phyloP scores from a whole-genome alignment of 192 early-diverging fungal species.

The Mortierella alpina region DNA sequence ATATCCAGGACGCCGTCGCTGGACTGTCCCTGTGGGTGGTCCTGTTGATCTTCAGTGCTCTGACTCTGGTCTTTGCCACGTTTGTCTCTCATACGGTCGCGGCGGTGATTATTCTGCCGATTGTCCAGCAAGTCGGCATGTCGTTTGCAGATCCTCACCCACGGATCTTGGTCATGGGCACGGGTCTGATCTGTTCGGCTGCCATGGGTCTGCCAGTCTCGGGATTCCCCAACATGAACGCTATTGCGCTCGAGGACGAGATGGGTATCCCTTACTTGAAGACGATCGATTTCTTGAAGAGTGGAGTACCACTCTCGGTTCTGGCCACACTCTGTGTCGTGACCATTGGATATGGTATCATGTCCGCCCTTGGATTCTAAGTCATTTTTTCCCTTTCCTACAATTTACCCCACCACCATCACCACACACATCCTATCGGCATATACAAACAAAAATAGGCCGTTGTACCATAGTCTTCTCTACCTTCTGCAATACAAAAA shows the following conservation, averaged over 20 bases:
- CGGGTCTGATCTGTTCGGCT: constrained; percentile 67
- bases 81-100: constrained; percentile 87
- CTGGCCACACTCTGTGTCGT: constrained; percentile 66
- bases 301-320: constrained; percentile 68
- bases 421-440: not conserved
- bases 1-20: constrained; percentile 64
- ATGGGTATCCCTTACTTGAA: constrained; percentile 73
- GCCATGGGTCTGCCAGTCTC: constrained; percentile 85
- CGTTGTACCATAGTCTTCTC: not conserved
- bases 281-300: constrained; percentile 73
- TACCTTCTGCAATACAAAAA: not conserved
- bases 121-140: constrained; percentile 75
- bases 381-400: not conserved
- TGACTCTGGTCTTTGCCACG: constrained; percentile 75
- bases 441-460: not conserved
- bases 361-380: constrained; percentile 56
- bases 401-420: not conserved
- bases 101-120: constrained; percentile 77
- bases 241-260: constrained; percentile 72
- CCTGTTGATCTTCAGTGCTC: constrained; percentile 65
- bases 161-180: constrained; percentile 76
- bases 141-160: constrained; percentile 74
- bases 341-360: constrained; percentile 71
- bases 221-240: constrained; percentile 84
- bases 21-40: constrained; percentile 64